Evolutionary conservation across 2,329 filamentous ascomycete species (phyloP).

Genomic region (Aspergillus pseudoviridinutans): DNA sequence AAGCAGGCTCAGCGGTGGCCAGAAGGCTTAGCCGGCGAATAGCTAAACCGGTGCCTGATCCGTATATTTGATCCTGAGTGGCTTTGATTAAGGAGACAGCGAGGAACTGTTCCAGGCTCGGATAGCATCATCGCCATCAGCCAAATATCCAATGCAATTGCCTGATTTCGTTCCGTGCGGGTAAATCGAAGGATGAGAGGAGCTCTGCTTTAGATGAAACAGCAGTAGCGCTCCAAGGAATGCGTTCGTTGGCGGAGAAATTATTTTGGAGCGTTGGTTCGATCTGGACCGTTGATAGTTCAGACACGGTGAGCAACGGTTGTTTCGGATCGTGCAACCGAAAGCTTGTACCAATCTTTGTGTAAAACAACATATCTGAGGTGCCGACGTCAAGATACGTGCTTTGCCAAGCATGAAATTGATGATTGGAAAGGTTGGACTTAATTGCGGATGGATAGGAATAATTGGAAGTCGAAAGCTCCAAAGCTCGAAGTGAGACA

Average conservation of each 20-base stretch:
- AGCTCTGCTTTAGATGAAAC: background rate
- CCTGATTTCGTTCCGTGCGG: background rate
- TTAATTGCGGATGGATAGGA: background rate
- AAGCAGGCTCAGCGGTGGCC: background rate
- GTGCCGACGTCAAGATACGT: background rate
- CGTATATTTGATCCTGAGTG: background rate
- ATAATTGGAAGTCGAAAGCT: background rate
- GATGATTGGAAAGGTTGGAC: background rate
- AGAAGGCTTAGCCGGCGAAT: background rate
- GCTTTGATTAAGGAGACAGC: background rate
- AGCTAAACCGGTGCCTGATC: background rate
- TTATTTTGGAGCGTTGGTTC: background rate
- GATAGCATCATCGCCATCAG: background rate
- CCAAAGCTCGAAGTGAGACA: background rate
- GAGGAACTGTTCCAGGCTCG: background rate
- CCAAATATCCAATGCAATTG: background rate
- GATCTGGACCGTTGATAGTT: background rate
- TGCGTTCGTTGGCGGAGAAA: background rate
- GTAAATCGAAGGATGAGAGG: background rate
- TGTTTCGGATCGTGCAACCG: background rate
- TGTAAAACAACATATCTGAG: background rate
- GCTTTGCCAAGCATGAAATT: background rate
- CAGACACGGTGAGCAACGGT: background rate
- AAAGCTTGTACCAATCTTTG: background rate
- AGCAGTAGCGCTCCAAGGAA: background rate